Percentiles rank a stretch among this genome's conserved stretches.
phyloP scores from a whole-genome alignment of 495 filamentous ascomycete genomes.

The Talaromyces thailandensis region DNA sequence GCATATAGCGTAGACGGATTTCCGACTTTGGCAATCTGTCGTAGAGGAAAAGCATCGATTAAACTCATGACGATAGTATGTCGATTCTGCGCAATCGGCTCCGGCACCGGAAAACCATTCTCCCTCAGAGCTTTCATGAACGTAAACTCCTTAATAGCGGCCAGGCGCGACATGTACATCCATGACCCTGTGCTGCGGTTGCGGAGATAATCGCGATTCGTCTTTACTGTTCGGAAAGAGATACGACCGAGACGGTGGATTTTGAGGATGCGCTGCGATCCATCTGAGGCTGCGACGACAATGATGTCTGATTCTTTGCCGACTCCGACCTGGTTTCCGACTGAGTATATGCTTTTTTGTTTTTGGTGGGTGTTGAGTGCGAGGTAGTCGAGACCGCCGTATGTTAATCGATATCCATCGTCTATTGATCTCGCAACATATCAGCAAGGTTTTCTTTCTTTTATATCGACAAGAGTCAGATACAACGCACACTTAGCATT shows the following conservation, averaged over 20 bases:
- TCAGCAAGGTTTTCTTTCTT: too few species aligned
- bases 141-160: constrained; percentile 83
- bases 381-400: constrained; percentile 94
- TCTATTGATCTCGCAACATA: too few species aligned
- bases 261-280: constrained; percentile 67
- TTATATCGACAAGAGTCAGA: too few species aligned
- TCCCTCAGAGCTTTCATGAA: constrained; percentile 82
- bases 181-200: constrained; percentile 70
- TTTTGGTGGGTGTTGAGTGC: constrained; percentile 83
- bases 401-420: constrained; percentile 94
- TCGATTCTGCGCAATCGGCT: constrained; percentile 74
- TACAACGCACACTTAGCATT: constrained; percentile 73
- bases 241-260: constrained; percentile 93
- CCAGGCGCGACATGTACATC: constrained; percentile 95
- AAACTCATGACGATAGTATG: constrained; percentile 95
- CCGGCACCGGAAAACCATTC: constrained; percentile 82
- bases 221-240: constrained; percentile 92
- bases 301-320: constrained; percentile 97
- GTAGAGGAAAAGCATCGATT: constrained; percentile 79
- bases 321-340: constrained; percentile 90
- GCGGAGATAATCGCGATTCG: constrained; percentile 90
- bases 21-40: constrained; percentile 71
- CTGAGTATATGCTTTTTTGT: constrained; percentile 69
- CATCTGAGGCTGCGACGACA: constrained; percentile 65
- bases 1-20: constrained; percentile 76